These are phyloP conservation scores for Phytophthora pisi DNA, from an alignment of 352 stramenopile species.

Conservation along the genomic window DNA sequence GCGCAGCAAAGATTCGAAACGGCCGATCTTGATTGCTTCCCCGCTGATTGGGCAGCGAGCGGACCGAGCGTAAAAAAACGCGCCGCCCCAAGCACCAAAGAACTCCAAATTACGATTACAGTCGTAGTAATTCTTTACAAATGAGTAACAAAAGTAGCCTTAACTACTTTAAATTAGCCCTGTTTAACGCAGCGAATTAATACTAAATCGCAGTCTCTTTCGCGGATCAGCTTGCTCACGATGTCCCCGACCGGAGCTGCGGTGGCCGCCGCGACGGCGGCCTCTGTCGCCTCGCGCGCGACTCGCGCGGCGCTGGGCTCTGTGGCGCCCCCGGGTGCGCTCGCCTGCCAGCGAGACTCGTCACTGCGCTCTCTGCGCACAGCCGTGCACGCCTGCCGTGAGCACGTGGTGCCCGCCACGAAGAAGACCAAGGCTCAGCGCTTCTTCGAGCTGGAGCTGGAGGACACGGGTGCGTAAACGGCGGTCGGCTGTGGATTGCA, in stretches of 20 bases:
- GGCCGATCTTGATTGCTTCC: constrained; percentile 30
- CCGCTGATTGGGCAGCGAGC: constrained; percentile 13
- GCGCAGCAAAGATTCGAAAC: constrained; percentile 25
- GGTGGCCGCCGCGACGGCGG: constrained; percentile 22
- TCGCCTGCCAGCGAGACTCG: constrained; percentile 74
- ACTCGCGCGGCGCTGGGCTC: constrained; percentile 1
- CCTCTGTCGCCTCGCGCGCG: constrained; percentile 11
- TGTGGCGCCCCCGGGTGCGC: constrained; percentile 47
- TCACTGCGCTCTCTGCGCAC: constrained; percentile 58
- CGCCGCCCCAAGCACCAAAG: constrained; percentile 36
- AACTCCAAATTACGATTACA: constrained; percentile 1
- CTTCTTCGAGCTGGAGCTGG: constrained; percentile 66
- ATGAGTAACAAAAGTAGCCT: neutral
- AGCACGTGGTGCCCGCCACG: constrained; percentile 28
- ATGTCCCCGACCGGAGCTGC: constrained; percentile 32
- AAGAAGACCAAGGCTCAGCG: constrained; percentile 48
- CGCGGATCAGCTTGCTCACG: constrained; percentile 5
- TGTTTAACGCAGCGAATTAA: constrained; percentile 1
- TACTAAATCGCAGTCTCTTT: constrained; percentile 12
- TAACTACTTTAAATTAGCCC: neutral
- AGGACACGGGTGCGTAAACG: constrained; percentile 54
- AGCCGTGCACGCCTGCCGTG: constrained; percentile 46
- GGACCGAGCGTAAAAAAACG: constrained; percentile 24
- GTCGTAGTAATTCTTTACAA: neutral
- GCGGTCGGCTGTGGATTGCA: neutral